These are phyloP conservation scores for Rhizopus arrhizus DNA, from an alignment of 371 early-diverging fungal genomes.

Conservation along the genomic window DNA sequence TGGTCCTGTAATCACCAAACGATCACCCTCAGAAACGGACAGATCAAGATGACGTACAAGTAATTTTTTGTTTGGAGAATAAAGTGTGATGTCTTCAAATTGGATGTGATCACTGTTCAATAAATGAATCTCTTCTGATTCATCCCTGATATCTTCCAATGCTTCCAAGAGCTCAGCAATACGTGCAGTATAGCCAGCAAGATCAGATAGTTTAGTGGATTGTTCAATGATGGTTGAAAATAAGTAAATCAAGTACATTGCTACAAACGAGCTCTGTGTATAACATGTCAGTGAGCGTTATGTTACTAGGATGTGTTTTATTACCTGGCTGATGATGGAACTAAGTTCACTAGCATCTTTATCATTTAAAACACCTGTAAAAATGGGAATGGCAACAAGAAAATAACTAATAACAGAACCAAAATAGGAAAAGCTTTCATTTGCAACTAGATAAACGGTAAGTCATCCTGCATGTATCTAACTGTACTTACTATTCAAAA, in stretches of 20 bases:
- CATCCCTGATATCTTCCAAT: slow-evolving; percentile 53
- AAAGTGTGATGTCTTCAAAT: slow-evolving; percentile 41
- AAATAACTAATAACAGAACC: slow-evolving; percentile 85
- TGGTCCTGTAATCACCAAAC: slow-evolving; percentile 70
- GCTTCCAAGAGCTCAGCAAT: slow-evolving; percentile 81
- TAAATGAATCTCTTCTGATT: too few species aligned
- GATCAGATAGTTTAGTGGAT: slow-evolving; percentile 65
- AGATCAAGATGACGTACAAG: slow-evolving; percentile 55
- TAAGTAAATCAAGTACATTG: slow-evolving; percentile 73
- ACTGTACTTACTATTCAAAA: slow-evolving; percentile 59
- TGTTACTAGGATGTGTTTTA: not conserved
- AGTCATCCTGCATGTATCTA: not conserved
- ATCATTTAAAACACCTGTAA: slow-evolving; percentile 75
- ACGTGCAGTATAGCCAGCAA: slow-evolving; percentile 88
- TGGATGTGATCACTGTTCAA: slow-evolving; percentile 24
- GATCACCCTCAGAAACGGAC: slow-evolving; percentile 51
- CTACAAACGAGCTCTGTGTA: slow-evolving; percentile 69
- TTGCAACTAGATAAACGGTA: slow-evolving; percentile 45
- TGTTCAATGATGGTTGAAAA: slow-evolving; percentile 79
- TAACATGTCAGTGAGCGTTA: not conserved
- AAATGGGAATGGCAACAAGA: slow-evolving; percentile 82
- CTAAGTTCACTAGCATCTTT: slow-evolving; percentile 67
- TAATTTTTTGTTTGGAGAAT: slow-evolving; percentile 34
- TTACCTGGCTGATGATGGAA: slow-evolving; percentile 72
- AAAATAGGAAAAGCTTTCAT: slow-evolving; percentile 73